Conservation (phyloP, 768 basidiomycete genomes). For the Rhizopogon vulgaris region DNA sequence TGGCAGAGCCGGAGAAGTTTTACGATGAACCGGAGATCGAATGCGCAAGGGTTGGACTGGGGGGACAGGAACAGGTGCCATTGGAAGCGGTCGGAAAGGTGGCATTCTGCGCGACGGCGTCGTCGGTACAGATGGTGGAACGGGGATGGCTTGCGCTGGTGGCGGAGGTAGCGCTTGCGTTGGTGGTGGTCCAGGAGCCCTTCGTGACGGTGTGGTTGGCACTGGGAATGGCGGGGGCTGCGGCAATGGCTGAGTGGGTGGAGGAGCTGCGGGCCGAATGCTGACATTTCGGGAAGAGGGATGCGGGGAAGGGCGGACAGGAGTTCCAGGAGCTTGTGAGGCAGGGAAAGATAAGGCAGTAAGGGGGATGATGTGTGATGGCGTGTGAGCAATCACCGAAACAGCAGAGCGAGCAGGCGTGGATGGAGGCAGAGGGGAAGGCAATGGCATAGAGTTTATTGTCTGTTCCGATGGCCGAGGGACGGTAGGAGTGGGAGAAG, state of each 20-base stretch:
- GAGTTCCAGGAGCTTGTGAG: neutral
- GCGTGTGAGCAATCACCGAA: constrained; percentile 8
- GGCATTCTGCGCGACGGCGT: neutral
- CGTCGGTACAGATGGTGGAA: neutral
- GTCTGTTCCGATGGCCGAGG: constrained; percentile 9
- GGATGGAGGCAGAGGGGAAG: constrained; percentile 5
- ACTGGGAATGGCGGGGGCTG: constrained; percentile 18
- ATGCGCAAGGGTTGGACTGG: constrained; percentile 4
- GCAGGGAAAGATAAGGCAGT: constrained; percentile 7
- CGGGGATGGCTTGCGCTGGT: neutral
- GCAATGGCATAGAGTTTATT: constrained; percentile 2
- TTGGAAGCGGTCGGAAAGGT: neutral
- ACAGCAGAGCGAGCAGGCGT: neutral
- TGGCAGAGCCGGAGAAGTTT: constrained; percentile 7
- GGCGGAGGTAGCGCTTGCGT: constrained; percentile 2
- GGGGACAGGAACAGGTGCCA: constrained; percentile 10
- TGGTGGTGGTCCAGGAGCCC: neutral
- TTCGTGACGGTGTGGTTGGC: constrained; percentile 1
- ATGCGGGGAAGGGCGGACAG: constrained; percentile 6
- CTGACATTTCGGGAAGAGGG: constrained; percentile 20
- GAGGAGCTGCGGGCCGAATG: constrained; percentile 25
- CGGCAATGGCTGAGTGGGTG: constrained; percentile 25
- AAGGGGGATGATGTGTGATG: constrained; percentile 15
- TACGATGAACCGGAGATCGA: neutral
- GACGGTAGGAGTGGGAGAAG: neutral